Percentiles rank a stretch among this genome's conserved stretches.
phyloP scores from a whole-genome alignment of 371 early-diverging fungal genomes.

The Mortierella sp. region DNA sequence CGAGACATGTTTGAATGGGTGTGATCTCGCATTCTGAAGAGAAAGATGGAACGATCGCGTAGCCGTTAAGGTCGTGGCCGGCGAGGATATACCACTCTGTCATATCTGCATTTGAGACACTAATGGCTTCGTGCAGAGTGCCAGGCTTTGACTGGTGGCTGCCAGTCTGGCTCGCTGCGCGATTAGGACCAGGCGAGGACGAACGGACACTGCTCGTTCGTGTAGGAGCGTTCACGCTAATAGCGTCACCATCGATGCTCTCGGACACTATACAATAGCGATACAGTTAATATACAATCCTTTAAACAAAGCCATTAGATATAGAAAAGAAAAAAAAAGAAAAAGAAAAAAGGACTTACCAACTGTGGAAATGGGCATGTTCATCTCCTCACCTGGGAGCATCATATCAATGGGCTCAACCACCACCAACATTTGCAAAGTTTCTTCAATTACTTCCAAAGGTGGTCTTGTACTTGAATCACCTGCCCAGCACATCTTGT shows the following conservation, averaged over 20 bases:
- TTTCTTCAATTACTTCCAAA: constrained; percentile 50
- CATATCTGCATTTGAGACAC: constrained; percentile 52
- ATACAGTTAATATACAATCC: neutral
- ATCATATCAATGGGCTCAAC: constrained; percentile 56
- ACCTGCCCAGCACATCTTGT: constrained; percentile 54
- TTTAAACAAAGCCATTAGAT: no score
- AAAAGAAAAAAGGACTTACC: constrained; percentile 22
- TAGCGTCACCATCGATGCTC: constrained; percentile 43
- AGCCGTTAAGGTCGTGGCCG: constrained; percentile 52
- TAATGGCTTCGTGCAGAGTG: constrained; percentile 44
- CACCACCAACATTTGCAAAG: constrained; percentile 48
- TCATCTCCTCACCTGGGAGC: constrained; percentile 50
- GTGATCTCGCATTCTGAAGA: constrained; percentile 51
- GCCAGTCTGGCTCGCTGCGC: neutral
- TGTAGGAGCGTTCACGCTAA: constrained; percentile 32
- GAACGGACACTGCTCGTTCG: constrained; percentile 53
- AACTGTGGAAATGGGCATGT: constrained; percentile 37
- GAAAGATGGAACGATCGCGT: constrained; percentile 40
- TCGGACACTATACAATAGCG: constrained; percentile 35
- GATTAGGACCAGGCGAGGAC: constrained; percentile 21
- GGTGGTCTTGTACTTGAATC: constrained; percentile 47
- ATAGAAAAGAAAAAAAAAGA: neutral
- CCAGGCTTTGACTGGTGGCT: constrained; percentile 20
- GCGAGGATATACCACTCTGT: constrained; percentile 55
- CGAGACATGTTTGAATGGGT: constrained; percentile 50